These are phyloP conservation scores for Aspergillus diversus DNA, from an alignment of 495 filamentous ascomycete genomes.

Conservation along the genomic window DNA sequence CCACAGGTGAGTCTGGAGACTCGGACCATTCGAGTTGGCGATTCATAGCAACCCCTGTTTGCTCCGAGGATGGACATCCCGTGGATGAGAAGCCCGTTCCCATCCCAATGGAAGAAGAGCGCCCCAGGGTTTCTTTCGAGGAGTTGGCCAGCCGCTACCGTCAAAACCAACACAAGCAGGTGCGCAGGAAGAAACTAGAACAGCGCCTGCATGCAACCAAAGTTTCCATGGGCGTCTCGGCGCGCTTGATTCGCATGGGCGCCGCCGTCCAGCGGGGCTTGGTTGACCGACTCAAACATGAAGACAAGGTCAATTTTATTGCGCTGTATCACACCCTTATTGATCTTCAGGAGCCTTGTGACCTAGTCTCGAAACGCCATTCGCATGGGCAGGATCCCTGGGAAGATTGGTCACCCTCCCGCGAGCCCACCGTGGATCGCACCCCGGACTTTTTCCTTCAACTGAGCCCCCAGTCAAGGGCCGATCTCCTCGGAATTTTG, in stretches of 20 bases:
- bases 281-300: slow-evolving; percentile 84
- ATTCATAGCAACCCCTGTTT: slow-evolving; percentile 29
- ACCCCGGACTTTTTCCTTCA: slow-evolving; percentile 78
- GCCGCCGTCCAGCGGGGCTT: slow-evolving; percentile 79
- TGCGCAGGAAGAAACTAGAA: slow-evolving; percentile 46
- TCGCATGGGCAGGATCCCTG: slow-evolving; percentile 44
- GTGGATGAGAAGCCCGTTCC: slow-evolving; percentile 15
- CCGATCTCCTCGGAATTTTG: slow-evolving; percentile 78
- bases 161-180: slow-evolving; percentile 48
- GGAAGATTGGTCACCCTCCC: slow-evolving; percentile 38
- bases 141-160: slow-evolving; percentile 47
- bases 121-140: slow-evolving; percentile 45
- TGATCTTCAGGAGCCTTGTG: slow-evolving; percentile 85
- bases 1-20: slow-evolving; percentile 47
- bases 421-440: slow-evolving; percentile 38
- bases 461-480: slow-evolving; percentile 72
- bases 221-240: slow-evolving; percentile 76
- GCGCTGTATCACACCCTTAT: slow-evolving; percentile 84
- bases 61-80: slow-evolving; percentile 28
- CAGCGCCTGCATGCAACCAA: slow-evolving; percentile 47
- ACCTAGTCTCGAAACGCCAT: slow-evolving; percentile 57
- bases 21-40: slow-evolving; percentile 43
- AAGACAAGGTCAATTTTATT: slow-evolving; percentile 88
- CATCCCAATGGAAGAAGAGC: slow-evolving; percentile 27
- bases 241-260: slow-evolving; percentile 77